Evolutionary conservation across 768 basidiomycete species (phyloP), one percentile per base, ranked within the genome.

Genomic region (Pleurotus tuoliensis): DNA sequence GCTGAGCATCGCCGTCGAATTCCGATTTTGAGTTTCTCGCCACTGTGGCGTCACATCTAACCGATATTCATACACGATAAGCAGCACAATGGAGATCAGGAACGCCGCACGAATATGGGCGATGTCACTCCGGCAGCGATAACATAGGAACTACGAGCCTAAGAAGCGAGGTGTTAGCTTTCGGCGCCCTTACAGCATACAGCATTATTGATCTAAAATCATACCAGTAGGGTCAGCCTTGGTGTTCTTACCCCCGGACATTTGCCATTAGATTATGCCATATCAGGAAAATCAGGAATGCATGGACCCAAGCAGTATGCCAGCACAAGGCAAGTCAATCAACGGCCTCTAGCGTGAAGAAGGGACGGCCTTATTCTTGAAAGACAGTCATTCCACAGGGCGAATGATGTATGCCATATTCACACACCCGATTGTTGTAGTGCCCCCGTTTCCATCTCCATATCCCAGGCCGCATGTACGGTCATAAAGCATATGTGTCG

Each of bases 121-220:
- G 51, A 53, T 53, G 39, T 39, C 37, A 18, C 22, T 53, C 18
- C 51, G 51, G 51, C 5, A 16, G 51, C 51, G 51, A 53, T 53
- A 53, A 53, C 51, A 41, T 53, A 53, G 41, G 51, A 53, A 53
- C 51, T 53, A n/a, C 34, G 37, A 53, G 41, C 51, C 51, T 53
- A 39, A 53, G 51, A 53, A 51, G 51, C 49, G 49, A 51, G 34
- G 51, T 39, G 27, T 53, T 53, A 53, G 51, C 51, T 53, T 41
- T 43, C 51, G 51, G 51, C 51, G 51, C 51, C 51, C 37, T 53
- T 53, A 53, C 51, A 53, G 51, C 51, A 53, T 53, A 53, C 51
- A 53, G 51, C 51, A 53, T 53, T 34, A 22, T 25, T 53, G 51
- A 43, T 53, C 39, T 39, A 41, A 43, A 18, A 53, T 53, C 51